A percentile compares a stretch with the other conserved stretches of the same genome.
These are phyloP conservation scores for Colletotrichum cereale DNA, from an alignment of 2,329 filamentous ascomycete species.

Conservation along the genomic window DNA sequence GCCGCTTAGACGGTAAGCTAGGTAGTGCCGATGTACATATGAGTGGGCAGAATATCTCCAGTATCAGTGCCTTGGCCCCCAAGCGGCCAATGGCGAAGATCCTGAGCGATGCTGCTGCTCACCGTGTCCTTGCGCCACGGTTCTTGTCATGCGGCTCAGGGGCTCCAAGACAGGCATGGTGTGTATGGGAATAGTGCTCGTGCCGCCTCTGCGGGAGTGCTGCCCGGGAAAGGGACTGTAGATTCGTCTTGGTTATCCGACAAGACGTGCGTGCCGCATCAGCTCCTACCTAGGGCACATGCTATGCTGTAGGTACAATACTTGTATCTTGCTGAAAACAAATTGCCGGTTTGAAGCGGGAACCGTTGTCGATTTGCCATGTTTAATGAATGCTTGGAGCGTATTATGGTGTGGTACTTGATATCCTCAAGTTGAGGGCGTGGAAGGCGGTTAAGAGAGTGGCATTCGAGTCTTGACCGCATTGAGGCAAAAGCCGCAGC, in stretches of 20 bases:
- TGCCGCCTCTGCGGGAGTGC: background rate
- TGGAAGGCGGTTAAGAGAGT: slow-evolving; percentile 20
- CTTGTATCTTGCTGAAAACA: background rate
- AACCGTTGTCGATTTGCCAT: background rate
- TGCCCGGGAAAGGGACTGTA: background rate
- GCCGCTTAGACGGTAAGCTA: slow-evolving; percentile 15
- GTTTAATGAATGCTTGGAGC: background rate
- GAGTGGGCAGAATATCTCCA: slow-evolving; percentile 29
- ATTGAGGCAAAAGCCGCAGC: slow-evolving; percentile 36
- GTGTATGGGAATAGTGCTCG: background rate
- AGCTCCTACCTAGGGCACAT: background rate
- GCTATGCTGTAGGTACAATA: background rate
- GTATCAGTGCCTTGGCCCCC: background rate
- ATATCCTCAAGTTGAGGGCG: slow-evolving; percentile 38
- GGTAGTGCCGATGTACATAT: background rate
- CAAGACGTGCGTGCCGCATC: background rate
- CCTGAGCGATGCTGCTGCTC: background rate
- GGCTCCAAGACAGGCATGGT: background rate
- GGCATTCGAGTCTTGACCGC: slow-evolving; percentile 33
- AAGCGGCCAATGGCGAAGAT: slow-evolving; percentile 2
- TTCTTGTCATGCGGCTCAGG: slow-evolving; percentile 5
- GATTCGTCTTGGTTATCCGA: background rate
- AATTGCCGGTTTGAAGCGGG: background rate
- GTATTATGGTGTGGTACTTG: slow-evolving; percentile 35
- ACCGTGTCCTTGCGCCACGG: slow-evolving; percentile 6